These are phyloP conservation scores for Lolium multiflorum DNA, from an alignment of 176 grass and related monocot genomes.

Conservation along the genomic window DNA sequence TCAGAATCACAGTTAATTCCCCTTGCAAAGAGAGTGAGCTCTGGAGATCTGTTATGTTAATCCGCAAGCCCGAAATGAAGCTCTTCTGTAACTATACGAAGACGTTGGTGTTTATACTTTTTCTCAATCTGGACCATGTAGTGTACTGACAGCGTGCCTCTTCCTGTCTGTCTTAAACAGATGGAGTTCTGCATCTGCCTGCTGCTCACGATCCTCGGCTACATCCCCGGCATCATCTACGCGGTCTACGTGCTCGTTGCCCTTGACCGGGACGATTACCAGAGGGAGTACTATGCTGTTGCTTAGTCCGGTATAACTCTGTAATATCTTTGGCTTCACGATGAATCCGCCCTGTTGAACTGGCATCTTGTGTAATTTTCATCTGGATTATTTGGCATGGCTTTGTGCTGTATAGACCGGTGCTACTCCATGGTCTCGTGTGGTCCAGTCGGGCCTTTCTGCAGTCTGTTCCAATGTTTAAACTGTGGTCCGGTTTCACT, in stretches of 20 bases:
- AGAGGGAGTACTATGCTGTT: slow-evolving; percentile 53
- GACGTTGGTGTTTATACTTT: too few species aligned
- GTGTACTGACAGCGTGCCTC: too few species aligned
- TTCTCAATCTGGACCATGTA: background rate
- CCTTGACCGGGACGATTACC: slow-evolving; percentile 24
- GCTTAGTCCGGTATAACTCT: slow-evolving; percentile 28
- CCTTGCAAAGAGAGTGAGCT: background rate
- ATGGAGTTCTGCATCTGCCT: slow-evolving; percentile 77
- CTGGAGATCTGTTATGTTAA: background rate
- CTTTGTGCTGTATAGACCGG: too few species aligned
- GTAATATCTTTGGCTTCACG: background rate
- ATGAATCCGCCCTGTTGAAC: too few species aligned
- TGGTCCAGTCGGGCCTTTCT: too few species aligned
- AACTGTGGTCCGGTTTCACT: background rate
- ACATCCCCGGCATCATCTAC: slow-evolving; percentile 75
- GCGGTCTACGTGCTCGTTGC: slow-evolving; percentile 64
- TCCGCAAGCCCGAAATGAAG: background rate
- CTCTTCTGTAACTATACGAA: background rate
- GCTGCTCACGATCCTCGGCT: slow-evolving; percentile 73
- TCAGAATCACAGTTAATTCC: too few species aligned
- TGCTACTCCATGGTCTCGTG: too few species aligned
- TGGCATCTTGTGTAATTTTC: slow-evolving; percentile 7
- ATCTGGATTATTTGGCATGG: slow-evolving; percentile 2
- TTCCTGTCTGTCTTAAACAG: slow-evolving; percentile 20
- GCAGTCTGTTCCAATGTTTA: slow-evolving; percentile 9